Evolutionary conservation across 2,329 filamentous ascomycete genomes (phyloP), one percentile per base, ranked within the genome.

Genomic region (Sarocladium brachiariae): DNA sequence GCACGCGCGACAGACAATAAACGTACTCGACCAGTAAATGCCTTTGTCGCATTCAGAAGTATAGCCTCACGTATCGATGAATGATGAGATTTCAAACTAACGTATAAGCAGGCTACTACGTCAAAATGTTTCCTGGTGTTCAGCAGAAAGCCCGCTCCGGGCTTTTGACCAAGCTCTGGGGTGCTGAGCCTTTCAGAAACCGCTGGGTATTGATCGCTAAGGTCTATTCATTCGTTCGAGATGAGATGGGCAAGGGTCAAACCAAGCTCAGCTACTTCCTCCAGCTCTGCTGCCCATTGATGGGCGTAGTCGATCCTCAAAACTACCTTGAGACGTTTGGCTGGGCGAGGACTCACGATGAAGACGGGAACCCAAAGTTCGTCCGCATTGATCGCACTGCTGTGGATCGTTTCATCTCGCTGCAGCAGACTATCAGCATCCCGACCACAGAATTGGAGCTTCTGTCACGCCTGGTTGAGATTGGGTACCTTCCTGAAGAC

Each of bases 131-230:
- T 56, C 67, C 68, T 7, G 63, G 65, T 25, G 61, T 68, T 46
- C 70, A 70, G 33, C 78, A 80, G 64, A 79, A 78, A 64, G 65
- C 67, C 35, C 73, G 75, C 50, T 81, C 77, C 35, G 70, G 69
- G 13, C 66, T 72, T 54, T 61, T 81, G 53, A 71, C 67, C 19
- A 59, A 62, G 25, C 65, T 79, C 53, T 81, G 77, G 77, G 61
- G 68, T 46, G 62, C 65, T 31, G 76, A 80, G 55, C 67, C 65
- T 43, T 72, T 71, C 64, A 70, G 75, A 57, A 66, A 69, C 53
- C 71, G 76, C 56, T 80, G 76, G 75, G 67, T 67, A 45, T 63
- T 80, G 53, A 61, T 80, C 52, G 73, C 75, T 45, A 77, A 77
- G 58, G 73, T 76, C 16, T 81, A 77, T 67, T 80, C 76, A 27